Conservation (phyloP, 2,329 filamentous ascomycete genomes). For the Alternaria triticina region DNA sequence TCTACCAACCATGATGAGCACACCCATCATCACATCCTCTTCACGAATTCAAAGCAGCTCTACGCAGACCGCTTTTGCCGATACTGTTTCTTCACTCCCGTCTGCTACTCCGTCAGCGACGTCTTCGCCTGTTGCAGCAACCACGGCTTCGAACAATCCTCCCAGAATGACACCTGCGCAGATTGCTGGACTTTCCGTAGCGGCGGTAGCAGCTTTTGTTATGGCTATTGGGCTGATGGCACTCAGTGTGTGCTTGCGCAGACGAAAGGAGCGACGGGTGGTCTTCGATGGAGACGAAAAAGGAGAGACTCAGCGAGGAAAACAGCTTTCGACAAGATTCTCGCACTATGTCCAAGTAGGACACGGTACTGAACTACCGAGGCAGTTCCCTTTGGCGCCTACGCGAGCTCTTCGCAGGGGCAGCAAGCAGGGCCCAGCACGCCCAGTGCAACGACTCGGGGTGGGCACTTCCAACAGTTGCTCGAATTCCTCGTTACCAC, state of each 20-base stretch:
- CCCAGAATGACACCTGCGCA: conserved; percentile 46
- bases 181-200: conserved; percentile 48
- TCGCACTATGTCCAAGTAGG: conserved; percentile 28
- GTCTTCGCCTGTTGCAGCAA: conserved; percentile 18
- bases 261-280: conserved; percentile 39
- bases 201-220: conserved; percentile 45
- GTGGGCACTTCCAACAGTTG: conserved; percentile 29
- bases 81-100: conserved; percentile 33
- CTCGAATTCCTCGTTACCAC: conserved; percentile 29
- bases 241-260: conserved; percentile 44
- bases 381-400: conserved; percentile 23
- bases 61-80: conserved; percentile 31
- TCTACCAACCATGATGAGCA: conserved; percentile 14
- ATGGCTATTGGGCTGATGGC: conserved; percentile 49
- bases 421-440: conserved; percentile 3
- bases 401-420: conserved; percentile 16
- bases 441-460: conserved; percentile 26
- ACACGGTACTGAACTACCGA: conserved; percentile 11
- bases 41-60: conserved; percentile 14
- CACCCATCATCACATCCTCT: conserved; percentile 19
- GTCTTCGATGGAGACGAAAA: conserved; percentile 30
- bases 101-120: conserved; percentile 29
- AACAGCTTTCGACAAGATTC: conserved; percentile 27
- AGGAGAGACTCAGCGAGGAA: conserved; percentile 11
- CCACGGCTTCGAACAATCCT: conserved; percentile 18